Percentiles rank a stretch among this genome's conserved stretches.
Evolutionary conservation across 2,329 filamentous ascomycete genomes (phyloP).

Genomic region (Microsporum audouinii): DNA sequence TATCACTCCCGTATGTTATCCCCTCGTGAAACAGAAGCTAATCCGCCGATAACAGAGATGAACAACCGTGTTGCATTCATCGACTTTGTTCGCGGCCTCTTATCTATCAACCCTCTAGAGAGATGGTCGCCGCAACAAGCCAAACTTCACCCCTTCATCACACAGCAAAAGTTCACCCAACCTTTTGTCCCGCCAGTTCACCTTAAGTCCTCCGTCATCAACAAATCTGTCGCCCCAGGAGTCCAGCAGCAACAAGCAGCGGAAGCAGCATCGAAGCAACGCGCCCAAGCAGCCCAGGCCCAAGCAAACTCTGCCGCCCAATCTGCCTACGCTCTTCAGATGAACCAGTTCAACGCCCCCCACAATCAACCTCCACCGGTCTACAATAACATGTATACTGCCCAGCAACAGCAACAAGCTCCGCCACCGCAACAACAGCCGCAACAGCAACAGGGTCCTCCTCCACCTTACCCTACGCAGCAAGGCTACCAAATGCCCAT

Average conservation of each 20-base stretch:
- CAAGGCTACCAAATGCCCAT: conserved; percentile 65
- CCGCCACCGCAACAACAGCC: conserved; percentile 50
- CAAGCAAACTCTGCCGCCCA: conserved; percentile 47
- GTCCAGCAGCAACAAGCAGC: conserved; percentile 94
- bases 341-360: conserved; percentile 43
- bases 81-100: conserved; percentile 85
- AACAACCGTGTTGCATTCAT: conserved; percentile 96
- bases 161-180: conserved; percentile 91
- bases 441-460: conserved; percentile 61
- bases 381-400: conserved; percentile 60
- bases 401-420: conserved; percentile 58
- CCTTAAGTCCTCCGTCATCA: conserved; percentile 72
- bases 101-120: conserved; percentile 92
- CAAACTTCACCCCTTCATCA: conserved; percentile 95
- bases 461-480: conserved; percentile 70
- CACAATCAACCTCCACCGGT: conserved; percentile 49
- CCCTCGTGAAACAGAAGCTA: conserved; percentile 11
- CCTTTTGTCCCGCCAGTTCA: conserved; percentile 97
- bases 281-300: conserved; percentile 42
- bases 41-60: conserved; percentile 60
- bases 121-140: conserved; percentile 97
- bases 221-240: conserved; percentile 79
- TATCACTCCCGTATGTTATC: neutral
- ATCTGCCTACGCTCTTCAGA: conserved; percentile 57
- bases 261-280: conserved; percentile 84